Base-by-base conservation (phyloP, 352 stramenopile species). In the Globisporangium middletonii region DNA sequence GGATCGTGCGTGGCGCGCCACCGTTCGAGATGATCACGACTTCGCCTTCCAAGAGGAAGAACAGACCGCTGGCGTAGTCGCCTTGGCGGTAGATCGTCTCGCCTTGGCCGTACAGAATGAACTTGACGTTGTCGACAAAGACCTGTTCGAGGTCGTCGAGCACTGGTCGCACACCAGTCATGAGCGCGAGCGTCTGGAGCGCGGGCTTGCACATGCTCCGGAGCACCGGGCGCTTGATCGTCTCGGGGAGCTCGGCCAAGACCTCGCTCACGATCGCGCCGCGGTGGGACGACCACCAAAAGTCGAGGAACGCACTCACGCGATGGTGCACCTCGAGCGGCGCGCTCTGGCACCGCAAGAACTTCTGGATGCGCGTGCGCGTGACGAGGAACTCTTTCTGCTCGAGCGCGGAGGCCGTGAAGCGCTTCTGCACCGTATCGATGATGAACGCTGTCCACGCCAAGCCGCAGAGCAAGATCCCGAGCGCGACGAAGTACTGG, bases 391-490 rank as follows among this genome's bases (percentile, higher is more conserved):
- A 80, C 45, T 77, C 55, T 45, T 77, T 80, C 42, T 80, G 66
- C 42, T 80, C 72, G 26, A 66, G 60, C 4, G 72, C 72, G 0
- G 68, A 77, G 1, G 72, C 69, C 2, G 72, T 77, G 45, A 80
- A 73, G 12, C 67, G 69, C 55, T 80, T 80, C 18, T 80, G 72
- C 1, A 80, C 72, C 3, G 69, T 71, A 52, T 80, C 72, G 11
- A 80, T 63, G 30, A 80, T 64, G 11, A 75, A 62, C 0, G 68
- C 68, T 3, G 71, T 80, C 26, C 75, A 66, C n/a, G 73, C 44
- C 48, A 80, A 75, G 3, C 72, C 72, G 38, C 66, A 68, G 23
- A 80, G 48, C 72, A 80, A 75, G 63, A 80, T 66, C 4, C 65
- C 23, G 6, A 74, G 42, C 7, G 72, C 72, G 8, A 73, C 53